Evolutionary conservation across 768 basidiomycete genomes (phyloP).

Genomic region (Amanita pseudoporphyria): DNA sequence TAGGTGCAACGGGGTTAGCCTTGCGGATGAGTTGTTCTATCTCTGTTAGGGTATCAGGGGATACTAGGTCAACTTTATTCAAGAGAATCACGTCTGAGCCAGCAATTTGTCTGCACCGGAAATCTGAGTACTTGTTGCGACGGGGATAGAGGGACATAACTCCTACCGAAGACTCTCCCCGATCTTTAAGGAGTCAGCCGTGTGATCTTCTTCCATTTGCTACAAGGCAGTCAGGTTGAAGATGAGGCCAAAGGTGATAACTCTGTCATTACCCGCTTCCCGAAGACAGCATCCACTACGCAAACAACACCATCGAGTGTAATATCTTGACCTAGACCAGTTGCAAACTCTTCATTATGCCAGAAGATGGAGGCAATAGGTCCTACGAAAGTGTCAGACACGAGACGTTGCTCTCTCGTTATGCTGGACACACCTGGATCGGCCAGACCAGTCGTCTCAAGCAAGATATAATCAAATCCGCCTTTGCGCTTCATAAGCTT

Average conservation of each 20-base stretch:
- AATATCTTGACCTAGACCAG: constrained; percentile 60
- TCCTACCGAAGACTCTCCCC: constrained; percentile 77
- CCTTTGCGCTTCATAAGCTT: constrained; percentile 82
- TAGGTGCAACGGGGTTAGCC: constrained; percentile 73
- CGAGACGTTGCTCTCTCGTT: neutral
- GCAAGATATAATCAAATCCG: constrained; percentile 87
- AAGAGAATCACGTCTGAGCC: constrained; percentile 85
- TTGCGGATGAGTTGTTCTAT: constrained; percentile 56
- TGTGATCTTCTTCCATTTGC: constrained; percentile 83
- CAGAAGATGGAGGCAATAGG: constrained; percentile 84
- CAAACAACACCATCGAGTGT: constrained; percentile 84
- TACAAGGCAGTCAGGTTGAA: constrained; percentile 19
- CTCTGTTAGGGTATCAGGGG: constrained; percentile 29
- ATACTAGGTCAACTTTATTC: constrained; percentile 82
- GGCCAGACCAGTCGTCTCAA: constrained; percentile 94
- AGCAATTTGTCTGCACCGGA: constrained; percentile 75
- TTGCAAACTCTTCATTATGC: constrained; percentile 76
- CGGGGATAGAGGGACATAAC: neutral
- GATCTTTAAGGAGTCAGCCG: constrained; percentile 34
- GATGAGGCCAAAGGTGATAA: constrained; percentile 1
- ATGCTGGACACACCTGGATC: constrained; percentile 62
- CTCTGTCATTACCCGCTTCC: constrained; percentile 25
- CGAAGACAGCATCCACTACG: constrained; percentile 86
- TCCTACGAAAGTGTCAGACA: constrained; percentile 27
- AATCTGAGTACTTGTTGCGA: neutral